Percentiles rank a stretch among this genome's conserved stretches.
These are phyloP conservation scores for Pezicula rhizophila DNA, from an alignment of 2,329 filamentous ascomycete species.

Conservation along the genomic window DNA sequence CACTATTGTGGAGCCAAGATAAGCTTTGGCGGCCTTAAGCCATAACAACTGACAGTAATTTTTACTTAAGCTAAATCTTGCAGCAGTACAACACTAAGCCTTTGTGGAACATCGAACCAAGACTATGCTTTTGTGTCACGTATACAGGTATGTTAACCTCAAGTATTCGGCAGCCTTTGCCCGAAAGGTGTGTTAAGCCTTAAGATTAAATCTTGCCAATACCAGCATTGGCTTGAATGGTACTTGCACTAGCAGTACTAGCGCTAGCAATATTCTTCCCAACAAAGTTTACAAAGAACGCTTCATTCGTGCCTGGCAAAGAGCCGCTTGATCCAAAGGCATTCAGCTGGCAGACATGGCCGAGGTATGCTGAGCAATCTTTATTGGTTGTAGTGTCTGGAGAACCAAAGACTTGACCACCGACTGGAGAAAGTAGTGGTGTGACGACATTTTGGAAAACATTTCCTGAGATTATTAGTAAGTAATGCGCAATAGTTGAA, in stretches of 20 bases:
- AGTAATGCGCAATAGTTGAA: too few relatives aligned
- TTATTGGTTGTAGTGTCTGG: slow-evolving; percentile 14
- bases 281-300: slow-evolving; percentile 25
- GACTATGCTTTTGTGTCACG: too few relatives aligned
- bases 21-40: too few relatives aligned
- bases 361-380: slow-evolving; percentile 13
- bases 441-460: slow-evolving; percentile 35
- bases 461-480: slow-evolving; percentile 13
- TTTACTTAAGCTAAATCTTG: too few relatives aligned
- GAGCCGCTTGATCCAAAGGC: slow-evolving; percentile 21
- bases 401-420: slow-evolving; percentile 15
- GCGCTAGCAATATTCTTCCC: slow-evolving; percentile 25
- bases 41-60: too few relatives aligned
- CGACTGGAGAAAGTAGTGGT: slow-evolving; percentile 14
- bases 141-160: too few relatives aligned
- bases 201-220: slow-evolving; percentile 9
- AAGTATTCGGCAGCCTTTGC: too few relatives aligned
- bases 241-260: slow-evolving; percentile 9
- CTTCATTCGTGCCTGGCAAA: slow-evolving; percentile 22
- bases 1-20: too few relatives aligned
- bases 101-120: too few relatives aligned
- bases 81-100: too few relatives aligned
- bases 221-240: slow-evolving; percentile 27
- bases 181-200: too few relatives aligned
- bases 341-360: slow-evolving; percentile 15